Evolutionary conservation across 805 yeast genomes (phyloP).

Genomic region (Martiniozyma abietophila): DNA sequence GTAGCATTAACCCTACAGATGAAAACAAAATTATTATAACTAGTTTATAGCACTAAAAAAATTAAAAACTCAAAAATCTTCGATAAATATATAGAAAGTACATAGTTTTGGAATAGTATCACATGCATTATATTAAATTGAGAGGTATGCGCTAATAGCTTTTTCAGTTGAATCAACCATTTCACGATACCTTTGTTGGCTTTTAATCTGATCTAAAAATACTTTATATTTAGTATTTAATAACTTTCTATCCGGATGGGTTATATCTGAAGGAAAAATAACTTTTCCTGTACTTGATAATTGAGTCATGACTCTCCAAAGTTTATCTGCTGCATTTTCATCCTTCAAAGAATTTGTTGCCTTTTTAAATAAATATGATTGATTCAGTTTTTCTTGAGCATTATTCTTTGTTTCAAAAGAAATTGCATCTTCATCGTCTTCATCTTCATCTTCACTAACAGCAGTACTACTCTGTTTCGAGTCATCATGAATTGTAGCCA

Average conservation of each 20-base stretch:
- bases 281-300: slow-evolving; percentile 80
- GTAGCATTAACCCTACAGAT: too few species aligned
- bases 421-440: slow-evolving; percentile 40
- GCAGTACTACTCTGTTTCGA: slow-evolving; percentile 8
- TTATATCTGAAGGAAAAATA: slow-evolving; percentile 52
- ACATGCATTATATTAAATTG: slow-evolving; percentile 6
- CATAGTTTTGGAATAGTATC: too few species aligned
- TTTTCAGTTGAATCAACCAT: slow-evolving; percentile 45
- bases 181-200: slow-evolving; percentile 69
- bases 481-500: slow-evolving; percentile 27
- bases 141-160: slow-evolving; percentile 19
- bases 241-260: slow-evolving; percentile 58
- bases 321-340: slow-evolving; percentile 41
- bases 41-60: too few species aligned
- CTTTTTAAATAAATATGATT: slow-evolving; percentile 28
- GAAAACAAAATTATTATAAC: too few species aligned
- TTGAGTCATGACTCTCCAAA: slow-evolving; percentile 83
- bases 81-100: not conserved
- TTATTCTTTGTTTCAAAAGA: slow-evolving; percentile 53
- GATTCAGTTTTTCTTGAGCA: slow-evolving; percentile 43
- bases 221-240: slow-evolving; percentile 74
- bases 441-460: slow-evolving; percentile 25
- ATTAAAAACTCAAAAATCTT: too few species aligned
- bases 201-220: slow-evolving; percentile 77
- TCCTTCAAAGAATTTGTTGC: not conserved